Percentiles rank a stretch among this genome's conserved stretches.
phyloP scores from a whole-genome alignment of 495 filamentous ascomycete genomes.

The Neurospora sp. region DNA sequence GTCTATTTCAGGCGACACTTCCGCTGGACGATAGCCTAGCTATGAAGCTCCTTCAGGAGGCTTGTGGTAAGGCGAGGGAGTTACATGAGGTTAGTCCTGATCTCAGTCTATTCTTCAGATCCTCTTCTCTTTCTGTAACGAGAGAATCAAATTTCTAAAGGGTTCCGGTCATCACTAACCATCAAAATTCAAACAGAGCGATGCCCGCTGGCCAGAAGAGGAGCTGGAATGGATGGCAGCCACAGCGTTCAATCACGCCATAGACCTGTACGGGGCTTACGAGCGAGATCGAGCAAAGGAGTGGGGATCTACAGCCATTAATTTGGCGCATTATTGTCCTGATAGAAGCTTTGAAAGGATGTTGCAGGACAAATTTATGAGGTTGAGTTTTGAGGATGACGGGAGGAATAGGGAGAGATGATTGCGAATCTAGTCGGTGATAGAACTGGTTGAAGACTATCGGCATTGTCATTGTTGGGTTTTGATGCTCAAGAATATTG shows the following conservation, averaged over 20 bases:
- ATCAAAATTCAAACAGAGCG: no score
- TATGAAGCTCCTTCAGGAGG: constrained; percentile 48
- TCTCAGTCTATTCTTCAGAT: no score
- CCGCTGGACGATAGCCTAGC: constrained; percentile 32
- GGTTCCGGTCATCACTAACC: no score
- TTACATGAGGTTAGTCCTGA: constrained; percentile 32
- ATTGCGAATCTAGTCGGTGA: neutral
- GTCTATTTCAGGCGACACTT: constrained; percentile 57
- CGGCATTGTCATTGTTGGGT: neutral
- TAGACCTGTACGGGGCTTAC: constrained; percentile 55
- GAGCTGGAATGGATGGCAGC: constrained; percentile 75
- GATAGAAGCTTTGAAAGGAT: constrained; percentile 42
- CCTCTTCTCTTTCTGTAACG: no score
- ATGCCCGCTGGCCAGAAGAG: constrained; percentile 48
- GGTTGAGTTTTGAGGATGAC: constrained; percentile 34
- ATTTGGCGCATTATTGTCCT: constrained; percentile 45
- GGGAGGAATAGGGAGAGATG: neutral
- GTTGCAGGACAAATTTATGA: constrained; percentile 44
- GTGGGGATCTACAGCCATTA: constrained; percentile 60
- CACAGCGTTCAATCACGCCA: constrained; percentile 62
- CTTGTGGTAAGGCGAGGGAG: constrained; percentile 38
- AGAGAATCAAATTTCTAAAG: no score
- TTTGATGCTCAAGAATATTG: neutral
- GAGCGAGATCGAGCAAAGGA: constrained; percentile 47
- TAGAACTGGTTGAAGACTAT: no score